These are phyloP conservation scores for Medicago lupulina DNA, from an alignment of 306 rosid genomes.

Conservation along the genomic window DNA sequence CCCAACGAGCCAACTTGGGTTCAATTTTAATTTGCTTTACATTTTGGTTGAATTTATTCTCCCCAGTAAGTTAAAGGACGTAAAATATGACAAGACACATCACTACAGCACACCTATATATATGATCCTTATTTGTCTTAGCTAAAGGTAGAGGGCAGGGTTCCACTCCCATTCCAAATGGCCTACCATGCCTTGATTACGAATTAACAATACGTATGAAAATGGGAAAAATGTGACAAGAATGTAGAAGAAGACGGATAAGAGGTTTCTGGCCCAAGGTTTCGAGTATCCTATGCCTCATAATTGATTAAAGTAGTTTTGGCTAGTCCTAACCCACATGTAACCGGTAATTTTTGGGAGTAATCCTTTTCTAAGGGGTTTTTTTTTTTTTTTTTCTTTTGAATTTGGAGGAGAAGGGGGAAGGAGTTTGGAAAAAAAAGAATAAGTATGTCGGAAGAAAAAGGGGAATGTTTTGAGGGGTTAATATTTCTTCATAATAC, in stretches of 20 bases:
- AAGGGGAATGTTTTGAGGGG: no score
- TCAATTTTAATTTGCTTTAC: not conserved
- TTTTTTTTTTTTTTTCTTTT: no score
- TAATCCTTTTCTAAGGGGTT: not conserved
- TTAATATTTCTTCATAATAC: no score
- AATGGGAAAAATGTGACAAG: not conserved
- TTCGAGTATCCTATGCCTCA: not conserved
- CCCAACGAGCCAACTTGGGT: no score
- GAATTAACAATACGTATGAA: not conserved
- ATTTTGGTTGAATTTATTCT: conserved; percentile 6
- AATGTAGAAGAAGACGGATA: not conserved
- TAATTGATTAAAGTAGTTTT: not conserved
- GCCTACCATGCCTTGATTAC: not conserved
- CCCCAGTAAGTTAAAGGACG: not conserved
- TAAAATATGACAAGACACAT: not conserved
- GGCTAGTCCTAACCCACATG: not conserved
- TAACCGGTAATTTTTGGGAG: not conserved
- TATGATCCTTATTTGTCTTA: conserved; percentile 26
- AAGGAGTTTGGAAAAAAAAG: no score
- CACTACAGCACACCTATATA: not conserved
- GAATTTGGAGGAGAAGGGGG: no score
- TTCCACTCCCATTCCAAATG: not conserved
- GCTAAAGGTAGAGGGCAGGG: conserved; percentile 4
- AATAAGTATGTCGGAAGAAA: no score
- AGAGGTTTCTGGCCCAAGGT: conserved; percentile 3